Conservation (phyloP, 179 eudicot species). For the Pouteria campechiana region DNA sequence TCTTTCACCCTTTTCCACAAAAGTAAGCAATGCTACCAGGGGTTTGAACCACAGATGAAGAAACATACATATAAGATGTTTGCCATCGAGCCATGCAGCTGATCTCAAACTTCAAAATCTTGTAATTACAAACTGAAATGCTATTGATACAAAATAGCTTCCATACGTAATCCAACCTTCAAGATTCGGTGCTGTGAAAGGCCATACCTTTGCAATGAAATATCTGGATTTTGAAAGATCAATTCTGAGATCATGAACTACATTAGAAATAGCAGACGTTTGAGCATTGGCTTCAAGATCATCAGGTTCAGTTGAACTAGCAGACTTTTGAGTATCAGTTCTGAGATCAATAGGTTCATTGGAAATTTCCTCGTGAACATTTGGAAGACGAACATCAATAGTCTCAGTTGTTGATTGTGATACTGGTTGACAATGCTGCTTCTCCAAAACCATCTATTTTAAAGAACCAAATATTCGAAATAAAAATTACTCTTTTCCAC, state of each 20-base stretch:
- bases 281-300: conserved; percentile 16
- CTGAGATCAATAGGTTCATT: conserved; percentile 18
- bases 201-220: conserved; percentile 62
- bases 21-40: too few species aligned
- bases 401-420: conserved; percentile 12
- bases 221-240: conserved; percentile 16
- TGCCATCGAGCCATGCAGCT: too few species aligned
- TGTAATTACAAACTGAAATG: background rate
- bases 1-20: too few species aligned
- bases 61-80: too few species aligned
- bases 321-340: conserved; percentile 12
- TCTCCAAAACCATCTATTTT: conserved; percentile 46
- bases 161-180: background rate
- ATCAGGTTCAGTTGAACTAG: conserved; percentile 15
- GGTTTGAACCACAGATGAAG: too few species aligned
- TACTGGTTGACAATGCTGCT: conserved; percentile 26
- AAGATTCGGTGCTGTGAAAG: background rate
- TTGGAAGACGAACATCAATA: conserved; percentile 9
- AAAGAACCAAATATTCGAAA: conserved; percentile 1
- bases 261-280: conserved; percentile 11
- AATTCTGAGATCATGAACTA: conserved; percentile 14
- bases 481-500: background rate
- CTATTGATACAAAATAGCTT: background rate
- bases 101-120: too few species aligned
- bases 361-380: conserved; percentile 10